These are phyloP conservation scores for Mycena sanguinolenta DNA, from an alignment of 768 basidiomycete species.

Conservation along the genomic window DNA sequence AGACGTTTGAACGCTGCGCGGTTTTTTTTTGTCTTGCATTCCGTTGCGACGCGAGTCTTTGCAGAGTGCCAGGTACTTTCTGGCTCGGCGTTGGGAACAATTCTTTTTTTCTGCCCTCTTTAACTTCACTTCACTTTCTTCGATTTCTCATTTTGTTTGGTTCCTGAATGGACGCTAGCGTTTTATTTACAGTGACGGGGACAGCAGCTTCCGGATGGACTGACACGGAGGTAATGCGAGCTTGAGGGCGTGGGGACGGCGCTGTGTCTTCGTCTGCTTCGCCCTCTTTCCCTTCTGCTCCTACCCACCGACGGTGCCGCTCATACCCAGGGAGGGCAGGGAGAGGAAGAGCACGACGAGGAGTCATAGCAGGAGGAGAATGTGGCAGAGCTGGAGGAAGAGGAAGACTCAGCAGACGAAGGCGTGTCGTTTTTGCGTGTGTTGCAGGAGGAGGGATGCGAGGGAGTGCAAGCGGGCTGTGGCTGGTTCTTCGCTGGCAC, in stretches of 20 bases:
- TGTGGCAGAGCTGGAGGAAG: conserved; percentile 11
- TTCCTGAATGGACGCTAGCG: too few relatives aligned
- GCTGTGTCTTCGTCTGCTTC: neutral
- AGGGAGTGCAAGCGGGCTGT: conserved; percentile 36
- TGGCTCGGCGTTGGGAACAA: too few relatives aligned
- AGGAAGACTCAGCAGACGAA: conserved; percentile 23
- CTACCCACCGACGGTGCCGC: neutral
- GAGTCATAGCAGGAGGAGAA: conserved; percentile 6
- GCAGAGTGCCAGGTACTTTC: too few relatives aligned
- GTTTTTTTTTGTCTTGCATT: too few relatives aligned
- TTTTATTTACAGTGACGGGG: conserved; percentile 10
- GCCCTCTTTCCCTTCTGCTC: too few relatives aligned
- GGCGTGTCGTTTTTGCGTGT: conserved; percentile 30
- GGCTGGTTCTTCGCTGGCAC: neutral
- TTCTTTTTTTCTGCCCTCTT: too few relatives aligned
- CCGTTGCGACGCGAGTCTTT: too few relatives aligned
- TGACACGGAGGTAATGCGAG: too few relatives aligned
- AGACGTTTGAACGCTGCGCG: too few relatives aligned
- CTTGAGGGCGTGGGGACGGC: neutral
- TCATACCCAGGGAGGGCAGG: neutral
- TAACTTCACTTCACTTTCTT: too few relatives aligned
- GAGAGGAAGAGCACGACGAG: too few relatives aligned
- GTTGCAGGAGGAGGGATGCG: conserved; percentile 35
- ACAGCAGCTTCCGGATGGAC: conserved; percentile 35
- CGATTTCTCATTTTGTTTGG: too few relatives aligned